Conservation (phyloP, 2,329 filamentous ascomycete species). For the Cladosporium sp. region DNA sequence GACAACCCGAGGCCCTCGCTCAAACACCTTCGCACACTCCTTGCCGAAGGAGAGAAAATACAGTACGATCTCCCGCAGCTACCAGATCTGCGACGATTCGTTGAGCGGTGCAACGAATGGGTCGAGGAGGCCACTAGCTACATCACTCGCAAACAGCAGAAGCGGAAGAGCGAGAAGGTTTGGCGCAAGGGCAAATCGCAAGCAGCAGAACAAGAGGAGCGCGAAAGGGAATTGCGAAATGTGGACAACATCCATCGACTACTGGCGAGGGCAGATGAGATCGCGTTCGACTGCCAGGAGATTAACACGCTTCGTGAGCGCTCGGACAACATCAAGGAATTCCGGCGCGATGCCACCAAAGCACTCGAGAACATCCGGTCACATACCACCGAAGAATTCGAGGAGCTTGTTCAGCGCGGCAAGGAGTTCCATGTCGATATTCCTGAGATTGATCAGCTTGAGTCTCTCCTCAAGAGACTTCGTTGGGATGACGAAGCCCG, state of each 20-base stretch:
- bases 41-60: constrained; percentile 94
- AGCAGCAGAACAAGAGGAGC: constrained; percentile 75
- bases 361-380: constrained; percentile 67
- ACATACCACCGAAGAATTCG: constrained; percentile 71
- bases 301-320: constrained; percentile 83
- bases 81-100: constrained; percentile 79
- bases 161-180: constrained; percentile 88
- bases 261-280: constrained; percentile 76
- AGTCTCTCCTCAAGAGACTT: constrained; percentile 77
- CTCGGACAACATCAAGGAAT: constrained; percentile 78
- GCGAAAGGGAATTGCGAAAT: constrained; percentile 79
- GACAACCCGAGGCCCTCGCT: constrained; percentile 82
- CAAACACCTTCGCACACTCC: constrained; percentile 77
- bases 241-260: constrained; percentile 85
- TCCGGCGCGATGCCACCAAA: constrained; percentile 72
- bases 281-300: constrained; percentile 92
- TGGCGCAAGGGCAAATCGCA: constrained; percentile 75
- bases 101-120: constrained; percentile 96
- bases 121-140: constrained; percentile 96
- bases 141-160: constrained; percentile 95
- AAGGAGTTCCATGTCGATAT: constrained; percentile 89
- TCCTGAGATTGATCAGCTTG: constrained; percentile 80
- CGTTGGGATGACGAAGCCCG: constrained; percentile 84
- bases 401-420: constrained; percentile 87
- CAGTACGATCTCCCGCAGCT: constrained; percentile 85